Evolutionary conservation across 1,139 yeast species (phyloP), one percentile per base, ranked within the genome.

Genomic region (Fermentozyma sake): DNA sequence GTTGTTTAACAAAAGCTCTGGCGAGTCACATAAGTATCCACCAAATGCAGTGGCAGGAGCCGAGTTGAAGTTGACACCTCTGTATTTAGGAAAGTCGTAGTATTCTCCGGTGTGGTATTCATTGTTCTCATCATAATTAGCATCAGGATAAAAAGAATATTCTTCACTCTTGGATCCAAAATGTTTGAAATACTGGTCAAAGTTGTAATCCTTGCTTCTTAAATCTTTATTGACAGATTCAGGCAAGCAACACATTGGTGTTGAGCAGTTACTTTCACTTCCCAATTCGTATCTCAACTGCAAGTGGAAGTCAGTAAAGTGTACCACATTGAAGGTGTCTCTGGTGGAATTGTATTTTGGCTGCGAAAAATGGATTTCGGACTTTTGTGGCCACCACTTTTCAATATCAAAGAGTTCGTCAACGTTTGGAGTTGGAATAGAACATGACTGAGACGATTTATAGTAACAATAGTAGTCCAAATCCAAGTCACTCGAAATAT

Each of bases 301-400:
- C 27, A 76, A 52, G 46, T 79, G 87, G 54, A 78, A 72, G 46
- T 79, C 87, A 16, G 77, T 68, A 15, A 79, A 43, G 42, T 79
- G 87, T 34, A 79, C 57, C n/a, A 77, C 86, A 35, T 76, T 74
- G 51, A 79, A 74, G 6, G 37, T 38, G 11, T 51, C 56, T 14
- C 44, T 32, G 26, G 45, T 21, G 7, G 26, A 20, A 14, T 26
- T 27, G 32, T 55, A 58, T 4, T 29, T 30, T 8, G 67, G 68
- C 31, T 55, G 52, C 8, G 20, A 24, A 14, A 41, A 34, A 26
- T 55, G 49, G 23, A 50, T 20, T 2, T 44, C 39, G 24, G 52
- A 44, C 39, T 60, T 60, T 9, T 33, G 42, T 5, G 67, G 66
- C 59, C 61, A 58, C 51, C 55, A 51, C 4, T 47, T 37, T 25